Base-by-base conservation (phyloP, 2,329 filamentous ascomycete genomes). In the Didymella keratinophila region DNA sequence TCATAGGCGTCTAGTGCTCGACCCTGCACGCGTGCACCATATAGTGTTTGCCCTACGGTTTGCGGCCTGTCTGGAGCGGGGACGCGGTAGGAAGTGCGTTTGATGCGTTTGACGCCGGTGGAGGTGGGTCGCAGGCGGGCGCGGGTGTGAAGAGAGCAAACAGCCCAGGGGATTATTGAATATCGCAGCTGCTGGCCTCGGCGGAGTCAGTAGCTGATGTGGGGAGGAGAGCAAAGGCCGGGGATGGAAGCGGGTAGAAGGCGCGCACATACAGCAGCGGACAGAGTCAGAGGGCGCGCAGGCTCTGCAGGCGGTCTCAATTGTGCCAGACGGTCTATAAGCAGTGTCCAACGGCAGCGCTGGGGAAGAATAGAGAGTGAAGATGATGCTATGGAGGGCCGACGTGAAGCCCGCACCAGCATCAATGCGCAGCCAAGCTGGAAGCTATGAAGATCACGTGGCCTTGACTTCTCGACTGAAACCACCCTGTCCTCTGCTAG, bases 361-460 rank as follows among this genome's bases (percentile, higher is more conserved):
- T 61, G 66, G 60, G 56, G 68, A 76, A 76, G 70, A 76, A 76
- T 76, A 76, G 70, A 69, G 67, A 71, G 66, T 64, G 69, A 75
- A 74, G 72, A 49, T 67, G 69, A 73, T 75, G 72, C 68, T 70
- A 64, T 68, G 27, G 61, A 60, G 46, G 44, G 58, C 52, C 58
- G 47, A 55, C 58, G 65, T 66, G 61, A 63, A 63, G 57, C 52
- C 52, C 62, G 49, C 55, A 32, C 41, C 47, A 25, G 46, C 42
- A 53, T 37, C 46, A 37, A 49, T 55, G 52, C 52, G 46, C 53
- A 39, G 53, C 53, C 49, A 53, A 58, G 55, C 43, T 52, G 36
- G 37, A 59, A 60, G 53, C 58, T 51, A 45, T 18, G 36, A 14
- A 21, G 18, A 56, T 58, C 65, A 71, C 68, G 67, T 70, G 20